Base-by-base conservation (phyloP, 176 grass and related monocot genomes). In the Rhynchospora tenuis region DNA sequence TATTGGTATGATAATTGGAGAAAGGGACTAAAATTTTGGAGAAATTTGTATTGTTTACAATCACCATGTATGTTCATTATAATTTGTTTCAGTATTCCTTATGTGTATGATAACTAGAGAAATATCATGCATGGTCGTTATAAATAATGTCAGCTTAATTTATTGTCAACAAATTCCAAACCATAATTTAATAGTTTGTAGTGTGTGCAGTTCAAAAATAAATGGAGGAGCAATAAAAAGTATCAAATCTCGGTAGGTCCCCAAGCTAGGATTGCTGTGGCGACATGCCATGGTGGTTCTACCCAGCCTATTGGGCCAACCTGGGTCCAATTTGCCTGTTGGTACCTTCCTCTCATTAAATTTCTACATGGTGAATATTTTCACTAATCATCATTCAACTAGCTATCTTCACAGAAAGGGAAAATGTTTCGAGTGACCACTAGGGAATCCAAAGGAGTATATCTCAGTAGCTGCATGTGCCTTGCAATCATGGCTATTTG, bases 211-310 rank as follows among this genome's bases (percentile, higher is more conserved):
- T 23, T 57, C 3, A 61, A 14, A 59, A 26, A 10, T 7, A 80
- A 80, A 80, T 46, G 69, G 57, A 57, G 55, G 44, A 24, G 79
- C 38, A 14, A 23, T 5, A 23, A 26, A 27, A 24, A 45, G 13
- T 44, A 82, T 65, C 9, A 64, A 65, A 65, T 82, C 79, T 82
- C 4, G 23, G 58, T 82, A 17, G 79, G 58, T 7, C 79, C 79
- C 79, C 59, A 82, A 65, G 22, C 43, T 48, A 43, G 65, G 55
- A 82, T 82, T 66, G 38, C 22, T 82, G 59, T 16, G 33, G 79
- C 58, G 79, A 82, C 79, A 82, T 45, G 79, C 79, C 79, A 82
- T 82, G 79, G 79, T 61, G 79, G 20, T 19, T 82, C 59, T 52
- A 47, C 6, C 20, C 79, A 64, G 42, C 79, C 79, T 82, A 82